Base-by-base conservation (phyloP, 2,329 filamentous ascomycete species). In the Camptophora hylomeconis region DNA sequence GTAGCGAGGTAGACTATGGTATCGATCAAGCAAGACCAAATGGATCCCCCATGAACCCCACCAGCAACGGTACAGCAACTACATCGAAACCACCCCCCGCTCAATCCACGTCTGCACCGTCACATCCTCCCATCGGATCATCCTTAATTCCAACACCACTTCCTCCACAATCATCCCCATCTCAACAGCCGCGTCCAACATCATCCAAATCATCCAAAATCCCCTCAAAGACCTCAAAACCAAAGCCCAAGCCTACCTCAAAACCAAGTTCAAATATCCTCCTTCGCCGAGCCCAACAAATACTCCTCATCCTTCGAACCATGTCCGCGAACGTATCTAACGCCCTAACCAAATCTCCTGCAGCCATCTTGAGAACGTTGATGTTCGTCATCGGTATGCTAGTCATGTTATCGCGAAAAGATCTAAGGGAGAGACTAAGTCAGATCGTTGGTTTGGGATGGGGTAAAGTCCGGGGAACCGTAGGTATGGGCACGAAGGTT, bases 401-500 rank as follows among this genome's bases (percentile, higher is more conserved):
- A 17, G 56, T 87, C 38, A 71, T 89, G 39, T 61, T 94, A 35
- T 78, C 80, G 33, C 69, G 80, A 45, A 68, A 71, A 45, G 77
- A 79, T 47, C 61, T 92, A 9, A 70, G 86, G 21, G 75, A 92
- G 41, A 69, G 79, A 40, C 54, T 94, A 19, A 67, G 74, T 49
- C 67, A 75, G 31, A 61, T 84, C 20, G 49, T 92, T 23, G 69
- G 68, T 20, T 62, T 67, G 16, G 74, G 73, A 7, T 92, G 83
- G 83, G 69, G 71, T 31, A 94, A 92, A 58, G 60, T 93, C 21
- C 74, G 71, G 50, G 68, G 74, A 24, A 95, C 89, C 1, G 76
- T 87, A 4, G 86, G 86, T 2, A 95, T 95, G 87, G 89, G 87
- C 2, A 80, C 92, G 39, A 95, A 94, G 61, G 86, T 95, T 47